These are phyloP conservation scores for Eucalyptus viminalis DNA, from an alignment of 345 rosid species.

Conservation along the genomic window DNA sequence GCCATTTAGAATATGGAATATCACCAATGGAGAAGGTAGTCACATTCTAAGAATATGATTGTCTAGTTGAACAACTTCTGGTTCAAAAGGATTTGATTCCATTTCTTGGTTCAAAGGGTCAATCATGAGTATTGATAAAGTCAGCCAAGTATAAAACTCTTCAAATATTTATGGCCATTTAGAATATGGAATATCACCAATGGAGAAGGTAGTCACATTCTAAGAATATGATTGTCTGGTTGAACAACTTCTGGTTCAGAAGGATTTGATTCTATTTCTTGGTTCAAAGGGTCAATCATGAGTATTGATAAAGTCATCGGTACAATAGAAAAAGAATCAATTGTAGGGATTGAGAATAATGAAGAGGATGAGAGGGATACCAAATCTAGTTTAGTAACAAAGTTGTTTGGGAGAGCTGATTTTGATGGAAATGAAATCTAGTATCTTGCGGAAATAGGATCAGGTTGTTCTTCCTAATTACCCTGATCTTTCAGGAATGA, in stretches of 20 bases:
- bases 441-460: accelerated
- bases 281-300: accelerated
- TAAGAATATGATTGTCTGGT: too few relatives aligned
- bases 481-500: too few relatives aligned
- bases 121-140: accelerated
- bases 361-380: too few relatives aligned
- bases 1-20: too few relatives aligned
- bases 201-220: accelerated
- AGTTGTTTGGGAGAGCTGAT: too few relatives aligned
- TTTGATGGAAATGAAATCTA: accelerated
- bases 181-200: too few relatives aligned
- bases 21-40: too few relatives aligned
- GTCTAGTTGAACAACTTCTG: too few relatives aligned
- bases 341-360: accelerated
- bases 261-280: accelerated
- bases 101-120: accelerated
- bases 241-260: accelerated
- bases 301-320: accelerated
- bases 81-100: accelerated
- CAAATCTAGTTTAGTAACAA: accelerated
- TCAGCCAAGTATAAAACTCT: too few relatives aligned
- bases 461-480: accelerated
- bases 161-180: too few relatives aligned
- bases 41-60: too few relatives aligned
- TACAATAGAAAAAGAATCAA: too few relatives aligned